These are phyloP conservation scores for Sphagnum tenellum DNA, from an alignment of 225 moss, liverwort and hornwort species.

Conservation along the genomic window DNA sequence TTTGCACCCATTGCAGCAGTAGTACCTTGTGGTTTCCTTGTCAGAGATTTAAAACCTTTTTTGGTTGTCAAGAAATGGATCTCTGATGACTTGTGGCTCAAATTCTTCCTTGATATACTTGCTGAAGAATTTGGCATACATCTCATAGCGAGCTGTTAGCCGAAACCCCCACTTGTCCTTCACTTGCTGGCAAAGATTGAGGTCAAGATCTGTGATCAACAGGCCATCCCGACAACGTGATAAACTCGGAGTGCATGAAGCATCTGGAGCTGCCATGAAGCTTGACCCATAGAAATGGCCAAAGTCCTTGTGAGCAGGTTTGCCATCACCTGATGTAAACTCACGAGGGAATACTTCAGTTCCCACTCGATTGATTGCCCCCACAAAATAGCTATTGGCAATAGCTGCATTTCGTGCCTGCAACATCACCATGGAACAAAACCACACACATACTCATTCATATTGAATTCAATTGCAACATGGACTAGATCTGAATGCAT, in stretches of 20 bases:
- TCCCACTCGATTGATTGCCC: constrained; percentile 89
- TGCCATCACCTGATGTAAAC: constrained; percentile 97
- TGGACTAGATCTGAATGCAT: too few relatives aligned
- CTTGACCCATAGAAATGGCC: constrained; percentile 98
- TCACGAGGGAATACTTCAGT: constrained; percentile 82
- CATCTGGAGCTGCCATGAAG: constrained; percentile 88
- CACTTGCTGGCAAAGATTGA: constrained; percentile 84
- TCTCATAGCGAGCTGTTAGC: constrained; percentile 72
- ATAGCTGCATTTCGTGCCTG: constrained; percentile 98
- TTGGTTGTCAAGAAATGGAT: constrained; percentile 28
- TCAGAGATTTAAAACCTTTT: too few relatives aligned
- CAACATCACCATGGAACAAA: background rate
- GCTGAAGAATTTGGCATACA: constrained; percentile 62
- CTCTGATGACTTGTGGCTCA: constrained; percentile 69
- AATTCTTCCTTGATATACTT: constrained; percentile 62
- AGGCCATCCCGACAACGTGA: constrained; percentile 82
- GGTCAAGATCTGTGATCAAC: constrained; percentile 67
- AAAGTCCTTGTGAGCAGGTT: constrained; percentile 80
- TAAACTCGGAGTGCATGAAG: constrained; percentile 83
- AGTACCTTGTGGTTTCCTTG: too few relatives aligned
- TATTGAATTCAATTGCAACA: too few relatives aligned
- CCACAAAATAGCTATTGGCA: constrained; percentile 86
- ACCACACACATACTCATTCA: too few relatives aligned
- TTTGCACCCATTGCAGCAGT: too few relatives aligned
- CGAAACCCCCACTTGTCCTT: constrained; percentile 99